Conservation (phyloP, 768 basidiomycete species). For the Tephrocybe sp. region DNA sequence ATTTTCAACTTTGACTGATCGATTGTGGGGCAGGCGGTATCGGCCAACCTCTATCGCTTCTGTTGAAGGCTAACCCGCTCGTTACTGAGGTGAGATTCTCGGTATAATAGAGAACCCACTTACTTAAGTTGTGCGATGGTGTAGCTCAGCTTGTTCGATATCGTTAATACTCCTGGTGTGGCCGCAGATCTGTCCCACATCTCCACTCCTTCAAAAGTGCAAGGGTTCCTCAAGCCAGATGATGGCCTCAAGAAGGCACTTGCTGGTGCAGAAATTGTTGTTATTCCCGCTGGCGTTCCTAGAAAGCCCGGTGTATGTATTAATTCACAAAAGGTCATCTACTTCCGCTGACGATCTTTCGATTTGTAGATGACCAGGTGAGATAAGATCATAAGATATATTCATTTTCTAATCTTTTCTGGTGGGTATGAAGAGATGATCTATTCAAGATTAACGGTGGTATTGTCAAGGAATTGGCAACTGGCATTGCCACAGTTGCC, state of each 20-base stretch:
- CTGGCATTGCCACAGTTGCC: slow-evolving; percentile 75
- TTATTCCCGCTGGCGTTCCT: slow-evolving; percentile 96
- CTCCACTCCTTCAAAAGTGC: slow-evolving; percentile 80
- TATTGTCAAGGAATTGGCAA: slow-evolving; percentile 91
- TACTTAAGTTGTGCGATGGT: not conserved
- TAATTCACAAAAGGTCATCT: slow-evolving; percentile 6
- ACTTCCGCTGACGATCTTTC: slow-evolving; percentile 3
- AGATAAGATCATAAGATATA: slow-evolving; percentile 11
- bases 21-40: slow-evolving; percentile 69
- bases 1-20: slow-evolving; percentile 3
- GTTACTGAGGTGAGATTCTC: slow-evolving; percentile 64
- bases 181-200: slow-evolving; percentile 95
- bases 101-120: not conserved
- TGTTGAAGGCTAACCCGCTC: slow-evolving; percentile 82
- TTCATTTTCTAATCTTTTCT: slow-evolving; percentile 14
- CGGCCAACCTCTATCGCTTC: slow-evolving; percentile 91
- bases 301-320: slow-evolving; percentile 85
- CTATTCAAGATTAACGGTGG: slow-evolving; percentile 99
- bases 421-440: slow-evolving; percentile 63
- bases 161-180: slow-evolving; percentile 96
- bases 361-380: slow-evolving; percentile 52
- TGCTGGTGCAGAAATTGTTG: slow-evolving; percentile 82
- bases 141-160: slow-evolving; percentile 90
- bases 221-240: slow-evolving; percentile 76
- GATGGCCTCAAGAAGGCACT: slow-evolving; percentile 83